phyloP scores from a whole-genome alignment of 2,329 filamentous ascomycete species.

The Myriosclerotinia scirpicola region DNA sequence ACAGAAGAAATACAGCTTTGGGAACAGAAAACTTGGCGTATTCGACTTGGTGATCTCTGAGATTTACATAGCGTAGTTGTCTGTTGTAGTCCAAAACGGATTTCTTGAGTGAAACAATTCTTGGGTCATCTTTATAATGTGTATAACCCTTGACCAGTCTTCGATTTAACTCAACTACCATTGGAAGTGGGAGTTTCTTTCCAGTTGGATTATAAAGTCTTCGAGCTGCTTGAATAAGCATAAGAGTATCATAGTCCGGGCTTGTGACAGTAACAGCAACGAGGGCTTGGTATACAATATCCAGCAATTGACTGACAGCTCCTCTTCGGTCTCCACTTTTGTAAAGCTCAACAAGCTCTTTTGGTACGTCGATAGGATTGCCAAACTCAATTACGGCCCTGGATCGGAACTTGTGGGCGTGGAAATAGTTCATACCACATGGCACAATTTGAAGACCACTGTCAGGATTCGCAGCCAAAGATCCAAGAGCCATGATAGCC shows the following conservation, averaged over 20 bases:
- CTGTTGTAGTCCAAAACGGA: slow-evolving; percentile 58
- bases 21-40: slow-evolving; percentile 58
- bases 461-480: slow-evolving; percentile 72
- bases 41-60: slow-evolving; percentile 29
- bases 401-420: slow-evolving; percentile 96
- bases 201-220: slow-evolving; percentile 85
- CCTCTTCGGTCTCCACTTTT: slow-evolving; percentile 79
- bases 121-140: slow-evolving; percentile 28
- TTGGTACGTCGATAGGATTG: slow-evolving; percentile 79
- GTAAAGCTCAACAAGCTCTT: slow-evolving; percentile 82
- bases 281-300: slow-evolving; percentile 59
- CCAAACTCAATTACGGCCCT: slow-evolving; percentile 96
- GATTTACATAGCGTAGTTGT: slow-evolving; percentile 45
- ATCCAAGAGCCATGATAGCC: slow-evolving; percentile 94
- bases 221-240: slow-evolving; percentile 88
- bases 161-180: slow-evolving; percentile 71
- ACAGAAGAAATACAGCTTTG: slow-evolving; percentile 59
- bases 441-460: slow-evolving; percentile 94
- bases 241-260: slow-evolving; percentile 88
- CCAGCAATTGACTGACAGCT: slow-evolving; percentile 80
- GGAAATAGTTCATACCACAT: slow-evolving; percentile 99
- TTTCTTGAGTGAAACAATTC: slow-evolving; percentile 27
- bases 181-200: slow-evolving; percentile 29
- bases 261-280: slow-evolving; percentile 90
- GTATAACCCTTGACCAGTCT: slow-evolving; percentile 84